Evolutionary conservation across 306 rosid species (phyloP), one percentile per base, ranked within the genome.

Genomic region (Acacia confusa): DNA sequence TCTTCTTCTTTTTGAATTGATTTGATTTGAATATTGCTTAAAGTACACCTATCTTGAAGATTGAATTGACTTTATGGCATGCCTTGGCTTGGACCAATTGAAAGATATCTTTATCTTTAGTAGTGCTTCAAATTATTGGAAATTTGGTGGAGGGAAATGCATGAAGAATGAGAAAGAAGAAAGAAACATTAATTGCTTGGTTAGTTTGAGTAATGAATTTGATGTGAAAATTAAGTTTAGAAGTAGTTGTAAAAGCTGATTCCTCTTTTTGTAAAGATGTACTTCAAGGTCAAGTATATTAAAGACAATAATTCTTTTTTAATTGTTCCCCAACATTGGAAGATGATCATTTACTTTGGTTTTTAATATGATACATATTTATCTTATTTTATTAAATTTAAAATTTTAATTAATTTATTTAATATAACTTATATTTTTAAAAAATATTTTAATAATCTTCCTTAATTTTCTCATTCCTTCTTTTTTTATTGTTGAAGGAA

Each of bases 1-100:
- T n/a, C n/a, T n/a, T 40, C 72, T 25, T 16, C 47, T 9, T 0
- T 36, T 9, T 74, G 71, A 69, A 41, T 8, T 72, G 76, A 4
- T 84, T 12, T 72, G 70, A 9, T 85, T 24, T 40, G 14, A 77
- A 85, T 74, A 87, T 91, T 81, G 84, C 87, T 55, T 60, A 50
- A 87, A 69, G 81, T 45, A 81, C 77, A 76, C 79, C 77, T 13
- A 71, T 65, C 38, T n/a, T 60, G 74, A 82, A 60, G 34, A 17
- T 36, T 48, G 47, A 79, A 16, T 36, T 57, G 40, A 55, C 32
- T 60, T 48, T 63, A 38, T 40, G 27, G 63, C 58, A 60, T 32
- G 78, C 41, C 80, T 60, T 57, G 28, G 40, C 80, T 60, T 57
- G 28, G 40, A 67, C 69, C 64, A 70, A 30, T 40, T 53, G 76